Evolutionary conservation across 1,284 basidiomycete genomes (phyloP).

Genomic region (Cutaneotrichosporon sp.): DNA sequence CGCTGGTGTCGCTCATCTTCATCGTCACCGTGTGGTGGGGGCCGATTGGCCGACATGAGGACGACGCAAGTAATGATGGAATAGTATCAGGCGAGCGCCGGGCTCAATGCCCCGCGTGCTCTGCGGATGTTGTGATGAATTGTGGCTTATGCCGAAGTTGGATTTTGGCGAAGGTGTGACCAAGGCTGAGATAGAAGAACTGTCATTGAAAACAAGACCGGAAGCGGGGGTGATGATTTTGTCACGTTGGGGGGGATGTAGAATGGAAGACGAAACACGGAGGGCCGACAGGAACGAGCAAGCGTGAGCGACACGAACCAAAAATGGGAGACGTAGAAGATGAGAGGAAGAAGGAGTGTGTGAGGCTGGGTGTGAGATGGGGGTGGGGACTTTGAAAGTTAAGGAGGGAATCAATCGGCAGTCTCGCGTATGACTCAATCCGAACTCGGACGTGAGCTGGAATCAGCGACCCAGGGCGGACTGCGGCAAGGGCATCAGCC

Average conservation of each 20-base stretch:
- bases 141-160: not conserved
- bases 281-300: too few species aligned
- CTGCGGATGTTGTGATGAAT: not conserved
- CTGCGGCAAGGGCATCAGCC: not conserved
- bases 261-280: too few species aligned
- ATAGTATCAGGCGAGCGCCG: not conserved
- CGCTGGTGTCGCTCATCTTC: not conserved
- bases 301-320: too few species aligned
- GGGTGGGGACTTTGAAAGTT: too few species aligned
- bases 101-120: constrained; percentile 1
- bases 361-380: too few species aligned
- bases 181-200: not conserved
- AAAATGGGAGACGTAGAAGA: too few species aligned
- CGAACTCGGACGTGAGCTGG: not conserved
- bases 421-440: too few species aligned
- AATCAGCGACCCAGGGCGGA: not conserved
- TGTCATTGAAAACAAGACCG: not conserved
- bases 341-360: too few species aligned
- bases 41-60: constrained; percentile 4
- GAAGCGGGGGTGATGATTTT: too few species aligned
- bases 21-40: not conserved
- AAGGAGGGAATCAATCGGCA: too few species aligned
- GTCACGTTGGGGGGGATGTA: too few species aligned
- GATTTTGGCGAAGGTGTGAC: not conserved
- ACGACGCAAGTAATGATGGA: not conserved